These are phyloP conservation scores for Chionographis japonica DNA, from an alignment of 106 monocot species.

Conservation along the genomic window DNA sequence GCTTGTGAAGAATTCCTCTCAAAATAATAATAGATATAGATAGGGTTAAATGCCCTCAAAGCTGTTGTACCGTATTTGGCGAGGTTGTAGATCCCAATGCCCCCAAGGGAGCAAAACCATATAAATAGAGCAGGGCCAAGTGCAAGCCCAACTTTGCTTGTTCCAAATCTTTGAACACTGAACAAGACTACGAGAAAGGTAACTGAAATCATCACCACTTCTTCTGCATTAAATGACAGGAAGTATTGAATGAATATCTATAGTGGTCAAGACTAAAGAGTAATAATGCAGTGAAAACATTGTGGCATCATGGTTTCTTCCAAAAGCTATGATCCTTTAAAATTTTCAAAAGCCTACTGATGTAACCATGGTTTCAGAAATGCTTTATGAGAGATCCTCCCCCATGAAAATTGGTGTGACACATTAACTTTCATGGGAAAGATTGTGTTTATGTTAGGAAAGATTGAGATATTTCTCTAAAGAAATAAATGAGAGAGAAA, in stretches of 20 bases:
- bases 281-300: neutral
- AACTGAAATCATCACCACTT: slow-evolving; percentile 86
- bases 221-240: slow-evolving; percentile 39
- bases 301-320: neutral
- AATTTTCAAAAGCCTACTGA: no score
- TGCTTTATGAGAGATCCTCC: no score
- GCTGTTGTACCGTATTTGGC: slow-evolving; percentile 62
- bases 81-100: slow-evolving; percentile 85
- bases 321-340: no score
- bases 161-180: slow-evolving; percentile 87
- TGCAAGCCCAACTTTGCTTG: slow-evolving; percentile 88
- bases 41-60: slow-evolving; percentile 82
- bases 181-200: slow-evolving; percentile 74
- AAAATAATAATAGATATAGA: slow-evolving; percentile 77
- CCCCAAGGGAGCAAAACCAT: slow-evolving; percentile 91
- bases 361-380: no score
- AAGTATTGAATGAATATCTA: neutral
- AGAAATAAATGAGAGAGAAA: no score
- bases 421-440: no score
- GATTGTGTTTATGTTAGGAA: no score
- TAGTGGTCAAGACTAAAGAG: neutral
- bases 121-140: slow-evolving; percentile 86
- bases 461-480: no score
- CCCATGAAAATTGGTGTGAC: no score
- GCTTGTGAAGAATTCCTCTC: slow-evolving; percentile 65